phyloP scores from a whole-genome alignment of 495 filamentous ascomycete genomes.

The Neurospora sp. region DNA sequence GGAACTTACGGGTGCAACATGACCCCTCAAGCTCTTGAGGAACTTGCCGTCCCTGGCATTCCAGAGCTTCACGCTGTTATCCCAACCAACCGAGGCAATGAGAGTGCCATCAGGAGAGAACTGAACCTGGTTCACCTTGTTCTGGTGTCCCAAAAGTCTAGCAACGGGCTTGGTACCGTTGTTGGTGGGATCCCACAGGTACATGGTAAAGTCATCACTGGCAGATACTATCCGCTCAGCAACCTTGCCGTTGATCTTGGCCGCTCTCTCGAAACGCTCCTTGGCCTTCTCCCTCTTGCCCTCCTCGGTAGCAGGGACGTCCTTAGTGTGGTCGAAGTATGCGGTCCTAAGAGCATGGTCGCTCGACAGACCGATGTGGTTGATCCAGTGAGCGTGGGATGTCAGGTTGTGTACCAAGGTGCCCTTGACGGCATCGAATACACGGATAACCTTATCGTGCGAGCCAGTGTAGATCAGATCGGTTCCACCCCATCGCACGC shows the following conservation, averaged over 20 bases:
- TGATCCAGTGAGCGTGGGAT: conserved; percentile 88
- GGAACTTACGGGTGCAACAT: conserved; percentile 59
- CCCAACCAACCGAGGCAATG: conserved; percentile 82
- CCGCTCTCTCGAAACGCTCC: conserved; percentile 80
- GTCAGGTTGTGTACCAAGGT: conserved; percentile 69
- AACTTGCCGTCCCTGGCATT: conserved; percentile 58
- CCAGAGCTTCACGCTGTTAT: conserved; percentile 49
- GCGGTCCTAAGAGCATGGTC: conserved; percentile 83
- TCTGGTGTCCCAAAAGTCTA: conserved; percentile 87
- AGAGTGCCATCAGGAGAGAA: conserved; percentile 82
- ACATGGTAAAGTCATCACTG: conserved; percentile 84
- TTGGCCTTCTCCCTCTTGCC: conserved; percentile 67
- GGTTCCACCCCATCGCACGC: conserved; percentile 89
- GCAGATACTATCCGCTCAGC: conserved; percentile 84
- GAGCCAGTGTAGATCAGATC: conserved; percentile 54
- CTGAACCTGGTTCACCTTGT: conserved; percentile 88
- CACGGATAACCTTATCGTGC: conserved; percentile 89
- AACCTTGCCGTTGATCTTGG: conserved; percentile 65
- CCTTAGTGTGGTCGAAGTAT: conserved; percentile 68
- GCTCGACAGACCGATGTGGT: conserved; percentile 89
- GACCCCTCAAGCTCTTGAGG: conserved; percentile 75
- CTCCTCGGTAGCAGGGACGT: conserved; percentile 54
- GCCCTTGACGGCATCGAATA: conserved; percentile 76
- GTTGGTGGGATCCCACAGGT: conserved; percentile 78
- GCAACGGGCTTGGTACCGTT: conserved; percentile 72